Evolutionary conservation across 257 asterid species (phyloP).

Genomic region (Sherardia arvensis): DNA sequence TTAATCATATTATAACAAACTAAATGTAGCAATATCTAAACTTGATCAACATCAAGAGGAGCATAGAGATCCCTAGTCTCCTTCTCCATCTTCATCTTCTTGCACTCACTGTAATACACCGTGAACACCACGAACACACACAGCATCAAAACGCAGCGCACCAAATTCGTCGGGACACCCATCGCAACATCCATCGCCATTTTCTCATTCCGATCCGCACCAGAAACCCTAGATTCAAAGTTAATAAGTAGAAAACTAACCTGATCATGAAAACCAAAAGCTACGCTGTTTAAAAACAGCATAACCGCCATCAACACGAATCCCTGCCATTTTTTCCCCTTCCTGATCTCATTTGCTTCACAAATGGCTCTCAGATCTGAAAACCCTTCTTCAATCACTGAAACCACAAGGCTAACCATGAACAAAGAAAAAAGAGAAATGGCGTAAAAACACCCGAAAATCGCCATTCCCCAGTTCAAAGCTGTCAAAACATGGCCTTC

Average conservation of each 20-base stretch:
- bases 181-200: neutral
- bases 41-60: neutral
- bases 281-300: neutral
- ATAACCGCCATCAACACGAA: neutral
- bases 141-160: constrained; percentile 4
- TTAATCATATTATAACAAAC: too few relatives aligned
- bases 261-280: neutral
- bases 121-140: neutral
- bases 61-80: neutral
- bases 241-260: too few relatives aligned
- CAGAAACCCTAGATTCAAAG: neutral
- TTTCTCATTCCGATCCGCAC: neutral
- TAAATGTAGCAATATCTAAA: neutral
- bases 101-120: neutral
- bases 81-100: neutral
- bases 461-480: neutral
- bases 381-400: constrained; percentile 7
- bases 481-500: neutral
- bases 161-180: neutral
- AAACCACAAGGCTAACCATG: constrained; percentile 8
- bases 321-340: constrained; percentile 9
- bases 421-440: neutral
- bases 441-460: neutral
- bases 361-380: constrained; percentile 6
- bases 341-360: constrained; percentile 12